phyloP scores from a whole-genome alignment of 495 filamentous ascomycete genomes.

The Astrocystis sublimbata region DNA sequence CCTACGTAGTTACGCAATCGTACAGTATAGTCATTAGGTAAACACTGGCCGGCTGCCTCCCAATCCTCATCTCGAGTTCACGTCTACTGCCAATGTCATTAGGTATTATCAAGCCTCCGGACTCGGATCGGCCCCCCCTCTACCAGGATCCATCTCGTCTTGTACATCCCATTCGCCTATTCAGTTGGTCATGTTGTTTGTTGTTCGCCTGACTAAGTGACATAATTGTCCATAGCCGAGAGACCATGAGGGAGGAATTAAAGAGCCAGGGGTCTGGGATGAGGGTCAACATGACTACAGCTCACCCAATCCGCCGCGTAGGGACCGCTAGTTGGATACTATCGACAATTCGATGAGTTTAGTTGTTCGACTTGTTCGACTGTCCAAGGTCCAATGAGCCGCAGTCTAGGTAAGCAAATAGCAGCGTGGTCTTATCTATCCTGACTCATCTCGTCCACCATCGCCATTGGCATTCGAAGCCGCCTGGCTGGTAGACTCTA shows the following conservation, averaged over 20 bases:
- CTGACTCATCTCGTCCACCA: constrained; percentile 4
- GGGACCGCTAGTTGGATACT: background rate
- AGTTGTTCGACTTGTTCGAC: too few relatives aligned
- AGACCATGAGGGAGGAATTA: background rate
- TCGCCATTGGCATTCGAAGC: constrained; percentile 11
- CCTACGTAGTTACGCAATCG: background rate
- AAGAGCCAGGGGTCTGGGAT: too few relatives aligned
- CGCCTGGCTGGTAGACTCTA: constrained; percentile 29
- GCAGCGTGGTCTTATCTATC: constrained; percentile 11
- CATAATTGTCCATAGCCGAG: too few relatives aligned
- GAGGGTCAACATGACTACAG: too few relatives aligned
- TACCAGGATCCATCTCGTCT: background rate
- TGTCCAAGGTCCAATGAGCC: background rate
- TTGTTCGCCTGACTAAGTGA: too few relatives aligned
- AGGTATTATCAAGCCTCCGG: background rate
- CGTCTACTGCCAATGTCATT: too few relatives aligned
- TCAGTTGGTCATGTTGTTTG: too few relatives aligned
- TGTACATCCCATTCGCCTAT: too few relatives aligned
- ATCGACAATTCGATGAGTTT: background rate
- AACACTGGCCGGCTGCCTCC: constrained; percentile 5
- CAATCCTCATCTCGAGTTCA: too few relatives aligned
- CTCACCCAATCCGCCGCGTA: background rate
- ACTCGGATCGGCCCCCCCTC: background rate
- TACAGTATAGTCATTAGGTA: too few relatives aligned
- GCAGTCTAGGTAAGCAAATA: background rate